These are phyloP conservation scores for Prunus davidiana DNA, from an alignment of 306 rosid species.

Conservation along the genomic window DNA sequence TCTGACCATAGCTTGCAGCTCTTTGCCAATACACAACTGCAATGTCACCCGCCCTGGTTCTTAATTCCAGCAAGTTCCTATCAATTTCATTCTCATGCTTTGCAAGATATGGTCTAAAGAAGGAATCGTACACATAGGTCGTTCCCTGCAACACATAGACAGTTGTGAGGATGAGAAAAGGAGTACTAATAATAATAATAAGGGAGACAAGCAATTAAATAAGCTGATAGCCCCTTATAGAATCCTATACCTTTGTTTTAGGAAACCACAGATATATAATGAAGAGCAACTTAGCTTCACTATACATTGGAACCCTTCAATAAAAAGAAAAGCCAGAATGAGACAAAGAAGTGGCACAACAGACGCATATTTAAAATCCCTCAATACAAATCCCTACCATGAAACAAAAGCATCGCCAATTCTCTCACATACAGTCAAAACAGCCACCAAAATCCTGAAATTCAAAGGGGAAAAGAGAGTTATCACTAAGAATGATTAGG, in stretches of 20 bases:
- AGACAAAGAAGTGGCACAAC: neutral
- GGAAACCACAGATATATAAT: conserved; percentile 90
- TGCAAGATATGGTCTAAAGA: conserved; percentile 80
- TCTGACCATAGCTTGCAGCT: conserved; percentile 76
- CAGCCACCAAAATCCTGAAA: conserved; percentile 90
- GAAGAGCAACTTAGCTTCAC: conserved; percentile 92
- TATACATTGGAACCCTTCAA: conserved; percentile 94
- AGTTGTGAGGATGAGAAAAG: conserved; percentile 2
- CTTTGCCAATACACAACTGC: conserved; percentile 69
- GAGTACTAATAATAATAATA: neutral
- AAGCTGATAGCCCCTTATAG: conserved; percentile 3
- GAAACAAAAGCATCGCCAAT: conserved; percentile 80
- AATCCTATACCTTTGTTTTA: conserved; percentile 63
- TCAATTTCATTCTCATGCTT: conserved; percentile 84
- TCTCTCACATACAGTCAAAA: conserved; percentile 78
- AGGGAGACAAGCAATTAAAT: conserved; percentile 9
- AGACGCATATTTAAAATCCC: conserved; percentile 16
- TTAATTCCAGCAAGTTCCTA: conserved; percentile 71
- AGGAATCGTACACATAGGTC: conserved; percentile 73
- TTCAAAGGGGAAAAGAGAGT: conserved; percentile 5
- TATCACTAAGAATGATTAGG: neutral
- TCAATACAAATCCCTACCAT: conserved; percentile 47
- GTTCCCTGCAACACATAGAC: conserved; percentile 59
- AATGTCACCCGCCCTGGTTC: conserved; percentile 69
- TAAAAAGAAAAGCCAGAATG: conserved; percentile 13